Percentiles rank a stretch among this genome's conserved stretches.
Conservation (phyloP, 2,329 filamentous ascomycete species). For the Exophiala sp. region DNA sequence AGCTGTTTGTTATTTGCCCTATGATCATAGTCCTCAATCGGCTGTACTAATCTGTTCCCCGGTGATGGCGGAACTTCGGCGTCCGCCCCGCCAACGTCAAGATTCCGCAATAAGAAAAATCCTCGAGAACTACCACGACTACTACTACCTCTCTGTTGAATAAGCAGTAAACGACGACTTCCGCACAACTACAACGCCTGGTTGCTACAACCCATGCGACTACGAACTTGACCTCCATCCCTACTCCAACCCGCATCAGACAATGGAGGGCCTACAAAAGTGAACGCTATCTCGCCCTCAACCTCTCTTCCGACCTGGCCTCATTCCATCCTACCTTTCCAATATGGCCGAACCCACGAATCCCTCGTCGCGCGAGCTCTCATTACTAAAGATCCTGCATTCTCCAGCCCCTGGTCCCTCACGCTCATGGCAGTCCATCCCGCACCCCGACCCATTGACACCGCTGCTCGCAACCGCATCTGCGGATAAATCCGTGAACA, state of each 20-base stretch:
- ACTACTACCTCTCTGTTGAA: too few species aligned
- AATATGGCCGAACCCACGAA: constrained; percentile 5
- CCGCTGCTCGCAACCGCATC: constrained; percentile 86
- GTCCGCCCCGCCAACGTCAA: constrained; percentile 8
- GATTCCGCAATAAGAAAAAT: not conserved
- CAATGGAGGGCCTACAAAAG: not conserved
- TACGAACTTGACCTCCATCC: too few species aligned
- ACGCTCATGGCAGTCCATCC: constrained; percentile 78
- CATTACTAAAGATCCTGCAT: constrained; percentile 18
- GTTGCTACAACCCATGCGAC: too few species aligned
- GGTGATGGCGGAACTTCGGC: not conserved
- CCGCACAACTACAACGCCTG: too few species aligned
- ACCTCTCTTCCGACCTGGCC: not conserved
- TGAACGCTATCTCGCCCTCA: not conserved
- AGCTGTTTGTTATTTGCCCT: too few species aligned
- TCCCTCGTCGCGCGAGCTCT: constrained; percentile 7
- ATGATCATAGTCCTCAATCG: too few species aligned
- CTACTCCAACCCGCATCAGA: not conserved
- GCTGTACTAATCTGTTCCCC: too few species aligned
- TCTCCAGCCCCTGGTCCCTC: constrained; percentile 24
- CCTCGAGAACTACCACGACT: not conserved
- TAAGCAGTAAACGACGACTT: too few species aligned
- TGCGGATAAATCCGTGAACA: constrained; percentile 74
- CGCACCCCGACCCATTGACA: constrained; percentile 66
- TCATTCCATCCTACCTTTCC: not conserved